Conservation (phyloP, 345 rosid genomes). For the Kernera saxatilis region DNA sequence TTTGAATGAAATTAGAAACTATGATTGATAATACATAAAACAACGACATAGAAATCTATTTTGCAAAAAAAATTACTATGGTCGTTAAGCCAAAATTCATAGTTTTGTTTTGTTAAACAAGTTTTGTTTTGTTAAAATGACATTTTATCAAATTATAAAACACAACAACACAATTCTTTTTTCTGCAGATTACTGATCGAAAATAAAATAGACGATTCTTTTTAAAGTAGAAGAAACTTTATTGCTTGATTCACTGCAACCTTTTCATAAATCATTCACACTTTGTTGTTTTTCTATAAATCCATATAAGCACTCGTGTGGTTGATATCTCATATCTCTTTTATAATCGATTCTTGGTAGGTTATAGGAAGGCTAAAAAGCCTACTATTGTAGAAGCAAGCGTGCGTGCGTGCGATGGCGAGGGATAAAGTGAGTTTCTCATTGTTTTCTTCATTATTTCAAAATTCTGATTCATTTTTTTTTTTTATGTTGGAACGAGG, state of each 20-base stretch:
- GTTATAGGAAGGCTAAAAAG: conserved; percentile 22
- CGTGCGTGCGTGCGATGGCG: conserved; percentile 23
- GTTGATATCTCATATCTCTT: conserved; percentile 7
- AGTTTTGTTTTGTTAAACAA: background rate
- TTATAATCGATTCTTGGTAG: conserved; percentile 18
- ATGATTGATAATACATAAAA: background rate
- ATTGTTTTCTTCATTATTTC: background rate
- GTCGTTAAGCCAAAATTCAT: background rate
- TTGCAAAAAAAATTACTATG: background rate
- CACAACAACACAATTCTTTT: background rate
- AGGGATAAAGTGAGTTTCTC: conserved; percentile 1
- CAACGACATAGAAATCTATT: background rate
- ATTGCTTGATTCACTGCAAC: conserved; percentile 5
- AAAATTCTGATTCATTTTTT: background rate
- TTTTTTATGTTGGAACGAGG: background rate
- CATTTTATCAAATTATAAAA: background rate
- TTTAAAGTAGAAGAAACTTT: conserved; percentile 16
- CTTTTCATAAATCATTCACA: conserved; percentile 12
- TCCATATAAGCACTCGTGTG: conserved; percentile 23
- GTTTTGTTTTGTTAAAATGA: background rate
- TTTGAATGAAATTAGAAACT: background rate
- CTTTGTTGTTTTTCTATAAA: background rate
- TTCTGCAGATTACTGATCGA: background rate
- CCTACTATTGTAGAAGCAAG: background rate
- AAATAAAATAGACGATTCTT: background rate